These are phyloP conservation scores for Aspergillus bridgeri DNA, from an alignment of 495 filamentous ascomycete genomes.

Conservation along the genomic window DNA sequence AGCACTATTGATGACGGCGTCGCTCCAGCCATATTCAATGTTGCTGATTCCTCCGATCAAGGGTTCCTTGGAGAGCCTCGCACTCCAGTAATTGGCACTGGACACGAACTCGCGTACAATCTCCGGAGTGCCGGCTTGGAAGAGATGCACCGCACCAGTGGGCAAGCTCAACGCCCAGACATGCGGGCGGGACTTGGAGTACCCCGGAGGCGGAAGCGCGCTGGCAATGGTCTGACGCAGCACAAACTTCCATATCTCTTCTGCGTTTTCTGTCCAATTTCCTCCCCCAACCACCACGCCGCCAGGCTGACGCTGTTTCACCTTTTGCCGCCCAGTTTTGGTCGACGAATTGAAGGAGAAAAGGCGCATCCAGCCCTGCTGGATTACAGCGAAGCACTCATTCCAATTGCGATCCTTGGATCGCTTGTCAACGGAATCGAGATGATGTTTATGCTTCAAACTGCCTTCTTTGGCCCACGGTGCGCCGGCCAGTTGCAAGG, in stretches of 20 bases:
- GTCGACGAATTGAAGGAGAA: slow-evolving; percentile 81
- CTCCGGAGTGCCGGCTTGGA: slow-evolving; percentile 93
- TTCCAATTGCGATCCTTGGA: slow-evolving; percentile 91
- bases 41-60: slow-evolving; percentile 91
- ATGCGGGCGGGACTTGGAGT: slow-evolving; percentile 83
- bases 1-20: slow-evolving; percentile 76
- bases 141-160: slow-evolving; percentile 90
- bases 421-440: slow-evolving; percentile 83
- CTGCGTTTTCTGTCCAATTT: slow-evolving; percentile 95
- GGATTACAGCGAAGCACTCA: slow-evolving; percentile 96
- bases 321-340: slow-evolving; percentile 70
- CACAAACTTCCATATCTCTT: slow-evolving; percentile 79
- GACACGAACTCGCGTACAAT: slow-evolving; percentile 92
- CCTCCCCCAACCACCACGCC: slow-evolving; percentile 83
- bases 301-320: slow-evolving; percentile 51
- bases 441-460: slow-evolving; percentile 92
- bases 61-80: slow-evolving; percentile 87
- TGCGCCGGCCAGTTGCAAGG: slow-evolving; percentile 80
- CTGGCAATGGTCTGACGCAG: slow-evolving; percentile 92
- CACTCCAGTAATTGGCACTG: slow-evolving; percentile 97
- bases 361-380: slow-evolving; percentile 91
- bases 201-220: slow-evolving; percentile 83
- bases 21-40: slow-evolving; percentile 96
- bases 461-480: slow-evolving; percentile 98
- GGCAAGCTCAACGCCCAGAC: slow-evolving; percentile 96